Evolutionary conservation across 441 rosid species (phyloP).

Genomic region (Syzygium malaccense): DNA sequence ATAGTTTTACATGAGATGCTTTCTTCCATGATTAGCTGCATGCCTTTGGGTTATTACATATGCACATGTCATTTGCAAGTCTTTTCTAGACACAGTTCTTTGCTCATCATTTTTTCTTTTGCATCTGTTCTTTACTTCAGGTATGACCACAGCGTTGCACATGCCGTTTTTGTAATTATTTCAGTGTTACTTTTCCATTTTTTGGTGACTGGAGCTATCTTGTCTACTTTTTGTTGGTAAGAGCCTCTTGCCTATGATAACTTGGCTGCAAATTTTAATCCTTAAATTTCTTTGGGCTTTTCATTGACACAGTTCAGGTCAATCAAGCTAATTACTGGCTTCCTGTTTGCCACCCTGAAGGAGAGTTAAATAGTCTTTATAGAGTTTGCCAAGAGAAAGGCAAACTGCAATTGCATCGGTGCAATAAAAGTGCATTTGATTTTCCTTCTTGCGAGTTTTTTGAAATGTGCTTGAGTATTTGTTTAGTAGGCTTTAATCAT

Average conservation of each 20-base stretch:
- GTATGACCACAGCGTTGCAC: constrained; percentile 80
- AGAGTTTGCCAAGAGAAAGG: neutral
- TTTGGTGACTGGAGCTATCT: constrained; percentile 56
- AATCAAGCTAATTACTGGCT: neutral
- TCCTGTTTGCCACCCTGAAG: neutral
- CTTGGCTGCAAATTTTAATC: neutral
- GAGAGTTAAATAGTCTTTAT: neutral
- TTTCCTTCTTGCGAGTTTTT: neutral
- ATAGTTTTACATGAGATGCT: neutral
- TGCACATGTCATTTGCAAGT: neutral
- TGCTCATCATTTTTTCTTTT: neutral
- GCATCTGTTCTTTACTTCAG: constrained; percentile 30
- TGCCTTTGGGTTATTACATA: neutral
- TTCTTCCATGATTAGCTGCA: neutral
- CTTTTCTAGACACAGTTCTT: neutral
- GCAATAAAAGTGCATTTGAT: neutral
- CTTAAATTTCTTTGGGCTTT: neutral
- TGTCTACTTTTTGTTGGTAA: constrained; percentile 92
- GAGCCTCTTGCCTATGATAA: constrained; percentile 3
- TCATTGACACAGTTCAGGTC: neutral
- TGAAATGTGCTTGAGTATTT: neutral
- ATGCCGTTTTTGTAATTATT: constrained; percentile 62
- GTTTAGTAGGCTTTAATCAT: neutral
- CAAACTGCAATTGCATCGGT: neutral
- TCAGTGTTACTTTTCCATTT: constrained; percentile 79